phyloP scores from a whole-genome alignment of 2,329 filamentous ascomycete species.

The Sclerotinia subarctica region DNA sequence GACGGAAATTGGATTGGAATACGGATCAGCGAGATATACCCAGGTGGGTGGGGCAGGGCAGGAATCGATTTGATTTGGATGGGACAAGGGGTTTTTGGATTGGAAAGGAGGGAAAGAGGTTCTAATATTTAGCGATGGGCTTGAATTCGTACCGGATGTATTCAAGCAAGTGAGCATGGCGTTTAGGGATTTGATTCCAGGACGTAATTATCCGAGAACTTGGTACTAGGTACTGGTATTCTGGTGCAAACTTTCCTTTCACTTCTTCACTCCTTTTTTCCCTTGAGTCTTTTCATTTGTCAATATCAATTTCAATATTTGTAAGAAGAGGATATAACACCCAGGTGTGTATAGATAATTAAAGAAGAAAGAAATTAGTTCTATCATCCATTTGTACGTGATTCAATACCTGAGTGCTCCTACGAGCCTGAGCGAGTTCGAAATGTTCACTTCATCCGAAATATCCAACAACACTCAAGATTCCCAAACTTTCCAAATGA shows the following conservation, averaged over 20 bases:
- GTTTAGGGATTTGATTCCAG: neutral
- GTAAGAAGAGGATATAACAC: neutral
- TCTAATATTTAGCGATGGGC: neutral
- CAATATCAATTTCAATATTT: neutral
- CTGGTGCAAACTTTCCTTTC: neutral
- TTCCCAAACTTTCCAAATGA: no score
- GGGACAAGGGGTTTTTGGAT: neutral
- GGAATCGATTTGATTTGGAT: neutral
- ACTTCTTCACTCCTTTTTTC: neutral
- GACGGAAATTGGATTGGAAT: neutral
- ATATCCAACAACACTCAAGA: no score
- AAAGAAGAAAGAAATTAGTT: neutral
- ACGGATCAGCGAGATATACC: conserved; percentile 1
- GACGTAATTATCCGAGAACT: neutral
- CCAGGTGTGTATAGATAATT: neutral
- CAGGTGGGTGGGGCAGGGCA: neutral
- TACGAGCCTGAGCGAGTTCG: no score
- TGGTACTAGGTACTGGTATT: neutral
- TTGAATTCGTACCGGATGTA: neutral
- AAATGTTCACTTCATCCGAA: no score
- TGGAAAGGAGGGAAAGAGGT: neutral
- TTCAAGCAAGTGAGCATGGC: conserved; percentile 5
- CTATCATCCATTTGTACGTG: neutral
- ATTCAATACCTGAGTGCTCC: no score
- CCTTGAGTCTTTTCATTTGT: neutral